phyloP scores from a whole-genome alignment of 306 rosid genomes.

The Acmispon strigosus region DNA sequence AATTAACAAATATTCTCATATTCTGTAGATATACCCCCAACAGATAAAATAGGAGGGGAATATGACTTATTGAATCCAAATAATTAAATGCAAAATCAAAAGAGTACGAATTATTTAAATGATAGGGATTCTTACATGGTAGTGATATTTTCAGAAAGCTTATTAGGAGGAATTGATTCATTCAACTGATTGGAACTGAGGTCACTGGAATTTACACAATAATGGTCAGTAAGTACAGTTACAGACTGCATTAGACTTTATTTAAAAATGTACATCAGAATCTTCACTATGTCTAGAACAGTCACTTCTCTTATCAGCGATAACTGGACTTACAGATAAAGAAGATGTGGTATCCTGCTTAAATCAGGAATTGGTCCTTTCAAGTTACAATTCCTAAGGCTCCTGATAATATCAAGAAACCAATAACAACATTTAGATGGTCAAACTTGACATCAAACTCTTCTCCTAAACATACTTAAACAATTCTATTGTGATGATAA shows the following conservation, averaged over 20 bases:
- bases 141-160: conserved; percentile 57
- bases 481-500: neutral
- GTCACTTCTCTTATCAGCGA: neutral
- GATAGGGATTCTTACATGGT: conserved; percentile 69
- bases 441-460: neutral
- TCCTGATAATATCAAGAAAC: conserved; percentile 46
- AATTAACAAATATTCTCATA: neutral
- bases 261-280: neutral
- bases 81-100: neutral
- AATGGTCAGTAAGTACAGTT: conserved; percentile 17
- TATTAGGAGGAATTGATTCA: conserved; percentile 55
- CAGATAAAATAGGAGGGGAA: neutral
- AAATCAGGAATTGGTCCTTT: conserved; percentile 86
- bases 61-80: conserved; percentile 3
- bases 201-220: conserved; percentile 54
- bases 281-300: neutral
- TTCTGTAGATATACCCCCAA: neutral
- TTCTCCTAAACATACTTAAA: neutral
- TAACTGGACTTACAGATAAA: conserved; percentile 60
- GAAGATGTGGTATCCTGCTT: conserved; percentile 48
- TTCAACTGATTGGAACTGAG: conserved; percentile 71
- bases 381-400: conserved; percentile 80
- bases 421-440: conserved; percentile 19
- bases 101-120: conserved; percentile 2
- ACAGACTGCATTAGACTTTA: neutral